These are phyloP conservation scores for Boletus eberwhitei DNA, from an alignment of 768 basidiomycete species.

Conservation along the genomic window DNA sequence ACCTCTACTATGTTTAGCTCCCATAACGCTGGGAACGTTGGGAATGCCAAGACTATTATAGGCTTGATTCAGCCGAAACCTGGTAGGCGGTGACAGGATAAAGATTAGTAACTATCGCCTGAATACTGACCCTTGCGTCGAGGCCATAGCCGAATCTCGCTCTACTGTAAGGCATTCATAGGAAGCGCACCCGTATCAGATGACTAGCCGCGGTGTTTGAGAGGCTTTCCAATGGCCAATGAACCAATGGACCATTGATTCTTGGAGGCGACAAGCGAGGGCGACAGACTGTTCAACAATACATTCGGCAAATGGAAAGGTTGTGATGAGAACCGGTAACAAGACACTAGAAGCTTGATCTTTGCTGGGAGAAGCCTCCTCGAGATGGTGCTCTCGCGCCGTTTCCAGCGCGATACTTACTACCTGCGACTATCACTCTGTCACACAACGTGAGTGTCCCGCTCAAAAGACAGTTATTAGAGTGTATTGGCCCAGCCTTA, in stretches of 20 bases:
- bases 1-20: not conserved
- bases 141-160: too few relatives aligned
- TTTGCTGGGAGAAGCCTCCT: not conserved
- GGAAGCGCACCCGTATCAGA: not conserved
- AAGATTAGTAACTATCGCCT: too few relatives aligned
- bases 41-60: not conserved
- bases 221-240: too few relatives aligned
- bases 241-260: too few relatives aligned
- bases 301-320: not conserved
- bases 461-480: not conserved
- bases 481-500: not conserved
- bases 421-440: not conserved
- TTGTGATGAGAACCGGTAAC: not conserved
- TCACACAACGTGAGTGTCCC: not conserved
- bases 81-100: too few relatives aligned
- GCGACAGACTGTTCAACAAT: not conserved
- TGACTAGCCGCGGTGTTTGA: too few relatives aligned
- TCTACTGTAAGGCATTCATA: too few relatives aligned
- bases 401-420: not conserved
- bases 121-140: too few relatives aligned
- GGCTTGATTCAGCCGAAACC: not conserved
- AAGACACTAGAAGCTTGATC: not conserved
- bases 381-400: not conserved
- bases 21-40: not conserved
- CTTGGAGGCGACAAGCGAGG: not conserved